Evolutionary conservation across 2,329 filamentous ascomycete species (phyloP).

Genomic region (Hirsutella thompsonii): DNA sequence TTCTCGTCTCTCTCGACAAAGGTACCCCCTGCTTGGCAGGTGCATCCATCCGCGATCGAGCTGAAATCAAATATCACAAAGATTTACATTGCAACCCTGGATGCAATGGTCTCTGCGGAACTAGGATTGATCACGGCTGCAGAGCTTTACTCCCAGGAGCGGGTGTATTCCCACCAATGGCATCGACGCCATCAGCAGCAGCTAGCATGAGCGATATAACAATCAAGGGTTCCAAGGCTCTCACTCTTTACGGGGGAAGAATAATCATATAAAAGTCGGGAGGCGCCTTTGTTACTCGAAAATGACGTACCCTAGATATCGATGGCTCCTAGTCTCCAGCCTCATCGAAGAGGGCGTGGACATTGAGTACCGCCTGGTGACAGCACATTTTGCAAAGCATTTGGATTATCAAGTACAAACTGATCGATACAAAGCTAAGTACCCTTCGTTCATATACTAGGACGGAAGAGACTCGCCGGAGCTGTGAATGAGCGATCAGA

Average conservation of each 20-base stretch:
- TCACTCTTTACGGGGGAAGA: slow-evolving; percentile 18
- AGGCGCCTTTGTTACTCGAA: slow-evolving; percentile 5
- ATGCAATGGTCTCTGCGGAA: slow-evolving; percentile 18
- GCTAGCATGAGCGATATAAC: slow-evolving; percentile 18
- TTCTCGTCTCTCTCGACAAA: slow-evolving; percentile 8
- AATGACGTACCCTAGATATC: neutral
- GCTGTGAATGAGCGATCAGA: too few relatives aligned
- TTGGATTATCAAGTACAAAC: too few relatives aligned
- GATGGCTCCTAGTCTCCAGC: too few relatives aligned
- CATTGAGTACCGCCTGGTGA: too few relatives aligned
- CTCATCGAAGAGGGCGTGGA: too few relatives aligned
- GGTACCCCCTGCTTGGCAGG: slow-evolving; percentile 10
- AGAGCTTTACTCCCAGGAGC: slow-evolving; percentile 10
- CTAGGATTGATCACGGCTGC: slow-evolving; percentile 20
- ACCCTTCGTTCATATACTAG: too few relatives aligned
- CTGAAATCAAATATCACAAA: slow-evolving; percentile 18
- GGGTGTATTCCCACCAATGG: slow-evolving; percentile 9
- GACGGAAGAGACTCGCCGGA: too few relatives aligned
- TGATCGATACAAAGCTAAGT: too few relatives aligned
- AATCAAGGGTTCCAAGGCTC: slow-evolving; percentile 16
- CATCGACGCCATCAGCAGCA: slow-evolving; percentile 13
- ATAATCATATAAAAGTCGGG: slow-evolving; percentile 14
- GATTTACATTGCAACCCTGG: slow-evolving; percentile 20
- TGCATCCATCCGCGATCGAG: slow-evolving; percentile 21
- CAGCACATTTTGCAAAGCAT: too few relatives aligned